Base-by-base conservation (phyloP, 371 early-diverging fungal genomes). In the Syncephalastrum sp. region DNA sequence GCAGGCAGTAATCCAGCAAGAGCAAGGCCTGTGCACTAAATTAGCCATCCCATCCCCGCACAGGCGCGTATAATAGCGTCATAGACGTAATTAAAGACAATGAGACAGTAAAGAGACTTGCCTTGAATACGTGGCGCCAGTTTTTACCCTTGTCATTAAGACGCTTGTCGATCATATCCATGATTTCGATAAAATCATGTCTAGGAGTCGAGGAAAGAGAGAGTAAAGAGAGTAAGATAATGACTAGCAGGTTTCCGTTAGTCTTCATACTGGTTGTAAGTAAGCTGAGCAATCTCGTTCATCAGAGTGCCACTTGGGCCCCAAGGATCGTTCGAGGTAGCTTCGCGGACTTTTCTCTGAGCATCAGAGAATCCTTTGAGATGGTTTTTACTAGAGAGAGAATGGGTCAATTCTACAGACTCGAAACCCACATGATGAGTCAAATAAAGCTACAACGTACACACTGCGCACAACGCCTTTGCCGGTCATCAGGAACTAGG, bases 51-150 rank as follows among this genome's bases (percentile, higher is more conserved):
- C 27, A 13, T 23, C 17, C 24, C 23, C 47, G 17, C 48, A 50
- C 24, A 12, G 38, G 38, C 38, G 38, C 38, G 38, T 33, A 13
- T 13, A 15, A 19, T 24, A 25, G 1, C 27, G 44, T 12, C n/a
- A 25, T 33, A 44, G 21, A 41, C 48, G 23, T 13, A 46, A 16
- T 16, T 33, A 14, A 43, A 27, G 46, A 53, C 19, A 47, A 13
- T 33, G 2, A 45, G 21, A 50, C 33, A 21, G 52, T 53, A 10
- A 33, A 12, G 41, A 42, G 46, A 49, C 62, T 63, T 76, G 88
- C 95, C 85, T 98, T 98, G 74, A 90, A 96, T 16, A 98, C 97
- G 72, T 98, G 99, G 47, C 97, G 82, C 99, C 99, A 98, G 79
- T 96, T 90, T 77, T 94, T 95, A 15, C 99, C 99, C 60, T 90